Percentiles rank a stretch among this genome's conserved stretches.
Evolutionary conservation across 1,284 basidiomycete genomes (phyloP).

Genomic region (Microbotryomycetes sp.): DNA sequence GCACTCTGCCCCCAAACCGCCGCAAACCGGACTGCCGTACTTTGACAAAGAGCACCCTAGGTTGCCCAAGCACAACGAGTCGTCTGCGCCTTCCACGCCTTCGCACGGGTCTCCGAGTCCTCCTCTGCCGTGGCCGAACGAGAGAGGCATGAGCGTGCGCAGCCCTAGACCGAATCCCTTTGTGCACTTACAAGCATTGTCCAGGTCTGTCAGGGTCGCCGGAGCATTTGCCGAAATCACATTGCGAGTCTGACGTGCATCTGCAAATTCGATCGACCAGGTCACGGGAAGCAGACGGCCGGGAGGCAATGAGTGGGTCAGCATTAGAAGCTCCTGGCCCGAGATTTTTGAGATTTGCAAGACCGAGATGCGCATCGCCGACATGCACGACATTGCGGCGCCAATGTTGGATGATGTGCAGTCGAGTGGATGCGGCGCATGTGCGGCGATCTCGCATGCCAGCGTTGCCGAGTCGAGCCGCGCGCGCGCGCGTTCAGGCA

Average conservation of each 20-base stretch:
- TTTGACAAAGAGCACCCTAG: conserved; percentile 6
- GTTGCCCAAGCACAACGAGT: conserved; percentile 20
- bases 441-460: no score
- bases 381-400: no score
- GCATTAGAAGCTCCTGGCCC: no score
- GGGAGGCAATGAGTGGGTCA: not conserved
- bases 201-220: not conserved
- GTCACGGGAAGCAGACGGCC: not conserved
- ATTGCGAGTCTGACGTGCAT: conserved; percentile 10
- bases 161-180: not conserved
- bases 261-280: not conserved
- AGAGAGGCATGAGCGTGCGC: not conserved
- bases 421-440: no score
- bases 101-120: conserved; percentile 24
- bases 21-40: conserved; percentile 12
- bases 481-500: no score
- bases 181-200: conserved; percentile 9
- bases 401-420: no score
- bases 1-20: conserved; percentile 21
- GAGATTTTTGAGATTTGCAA: no score
- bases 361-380: no score
- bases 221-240: conserved; percentile 15
- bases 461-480: no score
- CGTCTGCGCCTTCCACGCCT: conserved; percentile 19
- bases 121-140: not conserved